Base-by-base conservation (phyloP, 192 early-diverging fungal genomes). In the Chytriomyces sp. region DNA sequence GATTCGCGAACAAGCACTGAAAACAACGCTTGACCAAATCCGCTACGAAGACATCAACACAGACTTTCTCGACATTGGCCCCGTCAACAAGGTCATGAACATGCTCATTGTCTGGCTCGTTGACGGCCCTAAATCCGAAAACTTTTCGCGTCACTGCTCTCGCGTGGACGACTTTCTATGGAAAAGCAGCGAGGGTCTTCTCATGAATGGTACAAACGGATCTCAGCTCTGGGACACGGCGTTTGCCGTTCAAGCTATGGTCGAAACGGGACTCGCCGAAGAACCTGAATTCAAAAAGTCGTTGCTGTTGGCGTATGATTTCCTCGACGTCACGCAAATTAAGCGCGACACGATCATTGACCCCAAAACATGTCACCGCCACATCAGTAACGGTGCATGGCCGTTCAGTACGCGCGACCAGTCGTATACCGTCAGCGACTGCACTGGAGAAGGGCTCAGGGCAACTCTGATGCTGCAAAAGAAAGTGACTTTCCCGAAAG, bases 161-260 rank as follows among this genome's bases (percentile, higher is more conserved):
- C 88, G 92, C 26, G 83, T 92, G 50, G 83, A 85, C 24, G 97
- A 99, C 67, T 96, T 95, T 67, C 86, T 98, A 88, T 99, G 96
- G 96, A 91, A 98, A 90, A 88, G 91, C 63, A 70, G 82, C 26
- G 91, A 93, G 73, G 97, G 97, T 3, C 90, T 99, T 92, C 93
- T 94, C 82, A 93, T 94, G 84, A 94, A 94, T 77, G 96, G 96
- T 9, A 99, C 97, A 16, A 98, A 99, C 72, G 97, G 97, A 10
- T 93, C 92, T 67, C 97, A 99, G 81, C 82, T 98, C 47, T 99
- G 97, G 97, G 97, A 99, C 81, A 92, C 94, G 3, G 89, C 94
- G 0, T 94, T 98, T 83, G 82, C 89, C 46, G 91, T 91, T 45
- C 96, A 97, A 77, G 97, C 96, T 0, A 80, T 88, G 2, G 84